Conservation (phyloP, 2,329 filamentous ascomycete species). For the Pseudogymnoascus sp. region DNA sequence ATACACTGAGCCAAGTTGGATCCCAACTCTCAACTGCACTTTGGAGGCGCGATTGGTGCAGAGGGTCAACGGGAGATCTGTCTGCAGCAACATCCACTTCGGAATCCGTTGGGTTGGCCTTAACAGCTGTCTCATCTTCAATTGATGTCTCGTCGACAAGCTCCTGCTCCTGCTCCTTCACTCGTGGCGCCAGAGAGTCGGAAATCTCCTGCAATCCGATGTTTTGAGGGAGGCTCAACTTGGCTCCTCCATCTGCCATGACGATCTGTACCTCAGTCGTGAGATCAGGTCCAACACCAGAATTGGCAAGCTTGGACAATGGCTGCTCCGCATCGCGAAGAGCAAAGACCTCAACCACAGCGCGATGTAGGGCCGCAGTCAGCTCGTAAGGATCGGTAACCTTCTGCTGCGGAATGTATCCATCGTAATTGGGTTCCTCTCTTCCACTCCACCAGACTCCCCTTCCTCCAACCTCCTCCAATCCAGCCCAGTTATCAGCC, state of each 20-base stretch:
- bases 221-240: conserved; percentile 20
- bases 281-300: conserved; percentile 16
- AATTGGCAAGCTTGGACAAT: conserved; percentile 18
- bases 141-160: background rate
- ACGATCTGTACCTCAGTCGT: conserved; percentile 24
- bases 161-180: background rate
- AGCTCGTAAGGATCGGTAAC: conserved; percentile 30
- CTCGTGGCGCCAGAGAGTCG: background rate
- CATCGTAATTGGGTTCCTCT: conserved; percentile 30
- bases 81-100: conserved; percentile 25
- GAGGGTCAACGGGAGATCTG: conserved; percentile 20
- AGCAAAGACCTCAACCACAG: conserved; percentile 48
- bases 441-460: conserved; percentile 31
- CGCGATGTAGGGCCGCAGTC: conserved; percentile 42
- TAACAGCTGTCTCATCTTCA: conserved; percentile 16
- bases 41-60: conserved; percentile 32
- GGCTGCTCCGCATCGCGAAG: conserved; percentile 37
- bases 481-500: conserved; percentile 42
- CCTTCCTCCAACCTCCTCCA: conserved; percentile 47
- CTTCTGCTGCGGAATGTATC: conserved; percentile 34
- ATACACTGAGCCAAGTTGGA: conserved; percentile 49
- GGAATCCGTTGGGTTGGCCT: conserved; percentile 23
- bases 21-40: conserved; percentile 42
- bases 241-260: conserved; percentile 14
- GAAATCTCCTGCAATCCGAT: conserved; percentile 17